Conservation (phyloP, 345 rosid species). For the Jatropha curcas region DNA sequence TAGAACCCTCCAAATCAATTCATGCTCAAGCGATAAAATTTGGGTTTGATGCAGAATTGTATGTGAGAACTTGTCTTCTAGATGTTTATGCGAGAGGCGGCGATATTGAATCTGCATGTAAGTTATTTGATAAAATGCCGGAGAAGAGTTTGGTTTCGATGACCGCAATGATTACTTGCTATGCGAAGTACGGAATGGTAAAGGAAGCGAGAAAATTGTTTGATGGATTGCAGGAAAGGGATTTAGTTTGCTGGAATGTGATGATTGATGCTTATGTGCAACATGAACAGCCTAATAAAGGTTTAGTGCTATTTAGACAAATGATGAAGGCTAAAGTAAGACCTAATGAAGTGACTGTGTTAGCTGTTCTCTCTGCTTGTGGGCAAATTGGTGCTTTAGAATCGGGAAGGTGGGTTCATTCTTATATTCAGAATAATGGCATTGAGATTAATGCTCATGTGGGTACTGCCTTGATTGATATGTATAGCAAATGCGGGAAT, state of each 20-base stretch:
- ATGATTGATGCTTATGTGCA: conserved; percentile 70
- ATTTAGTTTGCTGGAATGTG: conserved; percentile 71
- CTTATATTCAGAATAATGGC: conserved; percentile 35
- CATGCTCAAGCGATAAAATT: conserved; percentile 61
- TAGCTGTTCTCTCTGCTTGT: conserved; percentile 65
- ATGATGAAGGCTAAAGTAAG: conserved; percentile 44
- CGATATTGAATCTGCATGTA: conserved; percentile 54
- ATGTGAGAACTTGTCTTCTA: conserved; percentile 68
- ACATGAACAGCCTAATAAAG: conserved; percentile 47
- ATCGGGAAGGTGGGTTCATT: conserved; percentile 77
- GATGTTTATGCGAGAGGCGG: conserved; percentile 63
- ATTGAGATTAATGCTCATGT: conserved; percentile 41
- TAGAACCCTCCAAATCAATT: conserved; percentile 37
- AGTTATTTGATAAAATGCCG: conserved; percentile 65
- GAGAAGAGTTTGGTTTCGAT: conserved; percentile 57
- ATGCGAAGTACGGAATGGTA: conserved; percentile 52
- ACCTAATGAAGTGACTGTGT: conserved; percentile 59
- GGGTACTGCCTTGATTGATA: conserved; percentile 61
- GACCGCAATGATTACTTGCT: conserved; percentile 82
- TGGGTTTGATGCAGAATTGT: conserved; percentile 59
- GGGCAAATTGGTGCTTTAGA: conserved; percentile 78
- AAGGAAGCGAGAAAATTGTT: conserved; percentile 52
- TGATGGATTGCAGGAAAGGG: conserved; percentile 53
- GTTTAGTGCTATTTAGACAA: conserved; percentile 48
- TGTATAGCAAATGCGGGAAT: conserved; percentile 77